Conservation (phyloP, 164 flowering plant species). For the Magnolia changhungtana region DNA sequence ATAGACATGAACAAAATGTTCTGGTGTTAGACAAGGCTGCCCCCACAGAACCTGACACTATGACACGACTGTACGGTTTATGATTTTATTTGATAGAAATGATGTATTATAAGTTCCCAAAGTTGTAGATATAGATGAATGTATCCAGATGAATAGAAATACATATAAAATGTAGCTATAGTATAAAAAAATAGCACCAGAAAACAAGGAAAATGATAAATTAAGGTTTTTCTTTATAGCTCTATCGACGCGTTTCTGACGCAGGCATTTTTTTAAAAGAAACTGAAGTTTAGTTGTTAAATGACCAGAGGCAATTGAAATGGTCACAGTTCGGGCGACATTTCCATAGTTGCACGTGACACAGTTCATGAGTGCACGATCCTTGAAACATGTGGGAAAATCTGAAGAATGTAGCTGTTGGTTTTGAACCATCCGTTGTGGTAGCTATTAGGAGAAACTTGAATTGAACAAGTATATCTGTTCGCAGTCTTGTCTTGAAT, state of each 20-base stretch:
- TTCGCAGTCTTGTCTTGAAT: too few relatives aligned
- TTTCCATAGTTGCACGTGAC: too few relatives aligned
- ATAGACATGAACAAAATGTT: too few relatives aligned
- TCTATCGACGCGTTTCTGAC: neutral
- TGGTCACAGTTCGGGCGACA: too few relatives aligned
- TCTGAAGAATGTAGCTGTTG: too few relatives aligned
- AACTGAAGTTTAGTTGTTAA: too few relatives aligned
- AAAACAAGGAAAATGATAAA: neutral
- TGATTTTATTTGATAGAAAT: neutral
- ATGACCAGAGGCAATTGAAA: too few relatives aligned
- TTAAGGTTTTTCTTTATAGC: neutral
- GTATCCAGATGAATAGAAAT: neutral
- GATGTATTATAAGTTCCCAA: neutral
- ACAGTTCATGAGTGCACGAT: too few relatives aligned
- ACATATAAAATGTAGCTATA: neutral
- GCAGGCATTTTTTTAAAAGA: neutral
- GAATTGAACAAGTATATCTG: too few relatives aligned
- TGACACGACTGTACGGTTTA: neutral
- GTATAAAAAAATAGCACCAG: neutral
- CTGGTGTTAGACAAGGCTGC: neutral
- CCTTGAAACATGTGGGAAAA: too few relatives aligned
- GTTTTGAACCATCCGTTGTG: too few relatives aligned
- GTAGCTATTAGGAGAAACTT: too few relatives aligned
- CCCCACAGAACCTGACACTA: neutral
- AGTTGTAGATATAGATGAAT: neutral